Evolutionary conservation across 2,329 filamentous ascomycete species (phyloP).

Genomic region (Fusarium dimerum): DNA sequence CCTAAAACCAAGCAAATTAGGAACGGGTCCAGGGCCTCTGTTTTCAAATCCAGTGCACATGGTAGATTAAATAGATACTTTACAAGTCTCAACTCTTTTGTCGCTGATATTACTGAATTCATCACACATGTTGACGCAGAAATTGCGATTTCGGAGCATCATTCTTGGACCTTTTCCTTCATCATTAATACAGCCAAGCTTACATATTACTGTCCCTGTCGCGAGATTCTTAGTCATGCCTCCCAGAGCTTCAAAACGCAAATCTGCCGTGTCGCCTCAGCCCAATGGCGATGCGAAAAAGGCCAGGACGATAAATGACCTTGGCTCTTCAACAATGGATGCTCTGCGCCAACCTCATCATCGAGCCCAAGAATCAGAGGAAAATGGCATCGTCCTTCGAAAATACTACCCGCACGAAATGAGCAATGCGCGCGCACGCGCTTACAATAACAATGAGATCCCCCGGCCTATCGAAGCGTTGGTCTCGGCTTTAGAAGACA

Average conservation of each 20-base stretch:
- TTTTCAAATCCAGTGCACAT: neutral
- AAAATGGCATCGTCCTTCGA: constrained; percentile 65
- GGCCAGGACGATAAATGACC: constrained; percentile 31
- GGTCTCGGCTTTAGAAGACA: constrained; percentile 60
- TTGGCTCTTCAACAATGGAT: constrained; percentile 24
- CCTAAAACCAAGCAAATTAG: constrained; percentile 6
- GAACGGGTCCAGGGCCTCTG: neutral
- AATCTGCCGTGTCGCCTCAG: constrained; percentile 20
- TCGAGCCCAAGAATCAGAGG: constrained; percentile 46
- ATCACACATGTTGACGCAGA: constrained; percentile 6
- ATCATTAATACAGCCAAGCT: neutral
- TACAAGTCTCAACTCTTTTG: neutral
- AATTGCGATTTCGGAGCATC: neutral
- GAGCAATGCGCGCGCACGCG: constrained; percentile 73
- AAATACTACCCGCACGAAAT: constrained; percentile 86
- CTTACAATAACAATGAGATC: constrained; percentile 71
- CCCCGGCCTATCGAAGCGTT: constrained; percentile 74
- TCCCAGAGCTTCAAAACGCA: constrained; percentile 30
- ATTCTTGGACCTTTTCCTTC: neutral
- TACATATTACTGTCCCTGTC: neutral
- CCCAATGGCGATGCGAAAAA: constrained; percentile 33
- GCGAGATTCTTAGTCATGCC: constrained; percentile 30
- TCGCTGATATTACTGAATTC: neutral
- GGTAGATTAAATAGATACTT: neutral
- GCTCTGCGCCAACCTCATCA: constrained; percentile 48